Base-by-base conservation (phyloP, 2,329 filamentous ascomycete species). In the Aspergillus awamori region DNA sequence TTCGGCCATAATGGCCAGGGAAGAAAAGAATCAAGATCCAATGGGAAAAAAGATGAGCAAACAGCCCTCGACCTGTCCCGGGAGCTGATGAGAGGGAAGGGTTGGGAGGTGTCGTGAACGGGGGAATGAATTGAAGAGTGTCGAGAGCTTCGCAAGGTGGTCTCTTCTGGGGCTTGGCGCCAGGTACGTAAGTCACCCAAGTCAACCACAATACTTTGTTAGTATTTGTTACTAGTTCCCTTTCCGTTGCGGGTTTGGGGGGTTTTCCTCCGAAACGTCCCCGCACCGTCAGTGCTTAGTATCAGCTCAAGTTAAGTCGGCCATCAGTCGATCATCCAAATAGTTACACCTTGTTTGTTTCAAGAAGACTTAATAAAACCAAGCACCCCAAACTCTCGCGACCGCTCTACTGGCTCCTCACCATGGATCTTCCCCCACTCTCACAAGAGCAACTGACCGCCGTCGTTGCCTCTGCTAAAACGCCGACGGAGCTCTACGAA, bases 1-100 rank as follows among this genome's bases (percentile, higher is more conserved):
- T 60, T 73, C 69, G 73, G 79, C 79, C 79, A 81, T 81, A 67
- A 74, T 75, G 78, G 78, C 77, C 77, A 70, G 65, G 56, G 41
- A 57, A 51, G 59, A 58, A 66, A 66, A 65, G 63, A 67, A 71
- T 68, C 64, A 69, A 72, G 72, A 70, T 69, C 69, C 70, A 73
- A 65, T 68, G 57, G 66, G 43, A 61, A 63, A 68, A 67, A 60
- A 64, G 67, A 60, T 68, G 61, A 70, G 67, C 67, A 70, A 62
- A 67, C 67, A 67, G 57, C 63, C 43, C 57, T 65, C 53, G 62
- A 60, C 64, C 57, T 57, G 55, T 53, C 59, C 54, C 41, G 58
- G 57, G 45, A 58, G 58, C 53, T 41, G 61, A 64, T 57, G 64
- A 62, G 63, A 70, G 63, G 67, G 67, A 60, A 65, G 65, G 24